Conservation (phyloP, 2,329 filamentous ascomycete genomes). For the Colletotrichum siamense region DNA sequence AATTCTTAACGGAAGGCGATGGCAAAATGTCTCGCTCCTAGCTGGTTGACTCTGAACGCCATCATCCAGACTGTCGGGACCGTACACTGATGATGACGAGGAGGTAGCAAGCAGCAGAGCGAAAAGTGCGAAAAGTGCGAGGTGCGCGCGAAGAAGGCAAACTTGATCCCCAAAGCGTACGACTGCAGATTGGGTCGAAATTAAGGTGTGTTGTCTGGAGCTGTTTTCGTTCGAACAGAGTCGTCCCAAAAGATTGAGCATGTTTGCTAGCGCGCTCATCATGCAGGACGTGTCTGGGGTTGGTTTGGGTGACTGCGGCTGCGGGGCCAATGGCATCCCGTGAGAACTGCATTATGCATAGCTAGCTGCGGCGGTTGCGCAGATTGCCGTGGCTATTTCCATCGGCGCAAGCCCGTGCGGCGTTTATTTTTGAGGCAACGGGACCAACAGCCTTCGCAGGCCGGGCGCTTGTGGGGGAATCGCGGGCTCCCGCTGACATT, state of each 20-base stretch:
- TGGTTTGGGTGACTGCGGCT: slow-evolving; percentile 10
- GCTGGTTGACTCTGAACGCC: slow-evolving; percentile 3
- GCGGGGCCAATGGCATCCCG: background rate
- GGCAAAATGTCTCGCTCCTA: slow-evolving; percentile 5
- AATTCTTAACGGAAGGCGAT: background rate
- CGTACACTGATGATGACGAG: slow-evolving; percentile 1
- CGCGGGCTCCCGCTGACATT: background rate
- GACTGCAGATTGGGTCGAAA: background rate
- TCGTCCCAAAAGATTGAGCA: background rate
- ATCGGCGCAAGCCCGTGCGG: background rate
- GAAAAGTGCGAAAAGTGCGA: background rate
- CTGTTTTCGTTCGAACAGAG: slow-evolving; percentile 7
- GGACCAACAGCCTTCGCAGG: background rate
- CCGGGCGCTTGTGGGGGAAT: slow-evolving; percentile 6
- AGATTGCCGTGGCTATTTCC: slow-evolving; percentile 21
- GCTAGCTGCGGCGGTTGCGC: slow-evolving; percentile 7
- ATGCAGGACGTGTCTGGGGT: background rate
- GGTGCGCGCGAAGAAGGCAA: background rate
- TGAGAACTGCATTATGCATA: background rate
- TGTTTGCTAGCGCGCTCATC: background rate
- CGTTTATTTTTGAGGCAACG: slow-evolving; percentile 1
- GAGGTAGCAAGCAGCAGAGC: background rate
- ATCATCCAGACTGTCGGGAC: slow-evolving; percentile 15
- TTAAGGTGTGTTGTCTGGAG: background rate
- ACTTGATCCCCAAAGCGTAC: background rate